A percentile compares a stretch with the other conserved stretches of the same genome.
These are phyloP conservation scores for Pseudoperonospora humuli DNA, from an alignment of 352 stramenopile species.

Conservation along the genomic window DNA sequence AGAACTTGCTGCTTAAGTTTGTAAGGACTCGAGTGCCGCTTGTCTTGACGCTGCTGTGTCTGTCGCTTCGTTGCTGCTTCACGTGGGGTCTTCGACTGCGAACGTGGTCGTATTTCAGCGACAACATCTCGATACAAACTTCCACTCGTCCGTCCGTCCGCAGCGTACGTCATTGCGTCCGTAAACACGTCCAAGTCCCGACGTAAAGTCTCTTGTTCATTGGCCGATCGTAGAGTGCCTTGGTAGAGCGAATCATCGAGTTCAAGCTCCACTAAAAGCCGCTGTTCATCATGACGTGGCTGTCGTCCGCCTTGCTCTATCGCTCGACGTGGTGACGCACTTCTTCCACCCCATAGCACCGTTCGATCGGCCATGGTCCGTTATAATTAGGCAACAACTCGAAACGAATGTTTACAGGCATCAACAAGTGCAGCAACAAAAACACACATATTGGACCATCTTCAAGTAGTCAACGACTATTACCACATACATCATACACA, in stretches of 20 bases:
- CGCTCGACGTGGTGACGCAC: too few species aligned
- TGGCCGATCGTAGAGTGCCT: not conserved
- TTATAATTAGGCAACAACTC: too few species aligned
- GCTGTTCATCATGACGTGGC: not conserved
- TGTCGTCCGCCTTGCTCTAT: not conserved
- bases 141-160: too few species aligned
- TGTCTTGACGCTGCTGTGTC: constrained; percentile 12
- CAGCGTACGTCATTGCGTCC: too few species aligned
- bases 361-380: not conserved
- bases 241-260: not conserved
- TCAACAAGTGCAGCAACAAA: too few species aligned
- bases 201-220: not conserved
- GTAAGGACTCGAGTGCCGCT: constrained; percentile 41
- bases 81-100: constrained; percentile 3
- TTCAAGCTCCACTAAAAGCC: not conserved
- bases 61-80: constrained; percentile 10
- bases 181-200: not conserved
- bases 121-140: not conserved
- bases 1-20: constrained; percentile 60
- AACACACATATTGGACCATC: too few species aligned
- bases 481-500: too few species aligned
- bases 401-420: too few species aligned
- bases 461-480: too few species aligned
- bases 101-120: constrained; percentile 3
- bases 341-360: not conserved